Evolutionary conservation across 805 yeast genomes (phyloP), one percentile per base, ranked within the genome.

Genomic region (Candida corydali): DNA sequence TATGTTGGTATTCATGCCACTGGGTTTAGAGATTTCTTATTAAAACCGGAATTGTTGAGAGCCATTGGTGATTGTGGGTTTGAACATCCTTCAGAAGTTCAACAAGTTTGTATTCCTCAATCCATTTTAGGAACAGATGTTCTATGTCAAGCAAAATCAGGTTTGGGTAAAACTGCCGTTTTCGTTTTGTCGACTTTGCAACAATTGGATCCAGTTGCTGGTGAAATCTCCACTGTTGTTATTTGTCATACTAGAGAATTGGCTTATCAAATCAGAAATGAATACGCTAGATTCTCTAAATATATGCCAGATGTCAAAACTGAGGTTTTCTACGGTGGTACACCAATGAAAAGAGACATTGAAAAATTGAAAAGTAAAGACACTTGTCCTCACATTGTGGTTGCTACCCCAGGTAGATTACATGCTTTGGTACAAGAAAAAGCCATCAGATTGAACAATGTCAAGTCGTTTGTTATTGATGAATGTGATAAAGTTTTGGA

Each of bases 51-150:
- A 71, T 76, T 91, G 51, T 76, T 91, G 56, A 84, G 98, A 70
- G 98, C 98, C 47, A 91, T 91, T 60, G 94, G 89, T 50, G 98
- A 91, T 69, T 88, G 97, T 75, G 98, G 98, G 75, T 91, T 91
- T 62, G 98, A 91, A 74, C 36, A 37, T 33, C 40, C 41, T 20
- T 38, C 27, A 10, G 26, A 60, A 84, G 98, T 91, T 50, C 98
- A 91, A 73, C 98, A 91, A 73, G 91, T 87, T 51, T 86, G 96
- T 68, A 93, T 91, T 57, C 98, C 98, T 38, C 98, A 93, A 70
- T 86, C 97, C 39, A 87, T 91, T 58, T 83, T 91, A 52, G 98
- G 98, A 59, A 91, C 96, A 44, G 98, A 91, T 61, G 98, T 91
- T 41, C 70, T 91, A 50, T 93, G 98, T 73, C 98, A 91, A 75